Evolutionary conservation across 257 asterid genomes (phyloP), one percentile per base, ranked within the genome.

Genomic region (Prunella vulgaris): DNA sequence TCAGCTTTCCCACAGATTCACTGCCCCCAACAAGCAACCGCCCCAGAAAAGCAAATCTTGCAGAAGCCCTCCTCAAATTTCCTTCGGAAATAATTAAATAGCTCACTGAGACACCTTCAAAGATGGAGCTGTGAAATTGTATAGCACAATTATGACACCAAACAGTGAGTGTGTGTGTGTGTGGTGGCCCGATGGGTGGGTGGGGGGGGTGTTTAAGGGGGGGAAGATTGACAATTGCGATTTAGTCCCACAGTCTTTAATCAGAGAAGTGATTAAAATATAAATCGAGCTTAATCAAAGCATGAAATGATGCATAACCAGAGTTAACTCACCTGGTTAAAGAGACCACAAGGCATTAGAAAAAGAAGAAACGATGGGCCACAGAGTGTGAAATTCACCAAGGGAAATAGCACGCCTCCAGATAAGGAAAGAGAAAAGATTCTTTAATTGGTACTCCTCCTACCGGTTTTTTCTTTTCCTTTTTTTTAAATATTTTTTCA

Each of bases 21-120:
- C 40, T 21, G 69, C 40, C 44, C 73, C 17, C 61, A 35, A 15
- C 71, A 70, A 61, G 37, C 70, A 51, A 63, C 73, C 52, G 17
- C 14, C 32, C 54, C 64, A 30, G 3, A 7, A 76, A 74, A 75
- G 74, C 72, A 77, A 82, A 79, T 77, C 76, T 70, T 78, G 44
- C 44, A 37, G 44, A 37, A 76, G 72, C 44, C 33, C 32, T 17
- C 69, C 10, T 22, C 72, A 70, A 66, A 54, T 21, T 8, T 48
- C 42, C 72, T 48, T 37, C 66, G 48, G 48, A 66, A 63, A 75
- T 71, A 72, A 63, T 44, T 71, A 22, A 72, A 22, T 28, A 60
- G 66, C 64, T 35, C 42, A 40, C 22, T 63, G 65, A 77, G 60
- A 67, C 68, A 74, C 76, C 71, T 73, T 68, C 63, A 48, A 48